phyloP scores from a whole-genome alignment of 2,329 filamentous ascomycete genomes.

The Trichoderma sp. region DNA sequence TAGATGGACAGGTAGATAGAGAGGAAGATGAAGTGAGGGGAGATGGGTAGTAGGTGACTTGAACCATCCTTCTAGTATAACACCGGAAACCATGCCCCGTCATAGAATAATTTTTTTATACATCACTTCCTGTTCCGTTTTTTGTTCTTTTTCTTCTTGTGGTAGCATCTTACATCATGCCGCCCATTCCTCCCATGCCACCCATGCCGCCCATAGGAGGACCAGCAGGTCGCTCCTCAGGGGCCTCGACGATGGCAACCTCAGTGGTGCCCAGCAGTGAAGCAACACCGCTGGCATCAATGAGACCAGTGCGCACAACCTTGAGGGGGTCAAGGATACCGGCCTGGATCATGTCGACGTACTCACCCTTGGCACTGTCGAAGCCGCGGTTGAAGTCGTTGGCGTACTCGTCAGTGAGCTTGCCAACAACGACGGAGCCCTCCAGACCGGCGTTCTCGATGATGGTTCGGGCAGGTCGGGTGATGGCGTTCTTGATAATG shows the following conservation, averaged over 20 bases:
- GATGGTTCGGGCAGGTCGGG: conserved; percentile 87
- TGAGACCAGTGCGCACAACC: conserved; percentile 94
- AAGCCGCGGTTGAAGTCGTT: conserved; percentile 97
- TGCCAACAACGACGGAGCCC: conserved; percentile 94
- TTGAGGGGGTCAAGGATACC: conserved; percentile 99
- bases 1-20: conserved; percentile 3
- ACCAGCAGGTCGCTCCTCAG: conserved; percentile 76
- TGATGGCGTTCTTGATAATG: conserved; percentile 98
- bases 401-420: conserved; percentile 92
- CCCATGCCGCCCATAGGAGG: conserved; percentile 66
- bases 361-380: conserved; percentile 94
- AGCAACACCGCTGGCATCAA: conserved; percentile 93
- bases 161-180: conserved; percentile 55
- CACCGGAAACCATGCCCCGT: conserved; percentile 47
- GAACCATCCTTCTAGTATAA: conserved; percentile 34
- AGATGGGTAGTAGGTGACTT: conserved; percentile 31
- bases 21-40: conserved; percentile 33
- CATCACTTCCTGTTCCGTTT: conserved; percentile 24
- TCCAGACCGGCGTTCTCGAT: conserved; percentile 97
- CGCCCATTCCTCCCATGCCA: conserved; percentile 58
- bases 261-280: conserved; percentile 97
- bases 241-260: conserved; percentile 93
- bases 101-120: conserved; percentile 25
- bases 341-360: conserved; percentile 95
- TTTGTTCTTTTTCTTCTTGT: conserved; percentile 26